These are phyloP conservation scores for Aspergillus glaucus DNA, from an alignment of 2,329 filamentous ascomycete species.

Conservation along the genomic window DNA sequence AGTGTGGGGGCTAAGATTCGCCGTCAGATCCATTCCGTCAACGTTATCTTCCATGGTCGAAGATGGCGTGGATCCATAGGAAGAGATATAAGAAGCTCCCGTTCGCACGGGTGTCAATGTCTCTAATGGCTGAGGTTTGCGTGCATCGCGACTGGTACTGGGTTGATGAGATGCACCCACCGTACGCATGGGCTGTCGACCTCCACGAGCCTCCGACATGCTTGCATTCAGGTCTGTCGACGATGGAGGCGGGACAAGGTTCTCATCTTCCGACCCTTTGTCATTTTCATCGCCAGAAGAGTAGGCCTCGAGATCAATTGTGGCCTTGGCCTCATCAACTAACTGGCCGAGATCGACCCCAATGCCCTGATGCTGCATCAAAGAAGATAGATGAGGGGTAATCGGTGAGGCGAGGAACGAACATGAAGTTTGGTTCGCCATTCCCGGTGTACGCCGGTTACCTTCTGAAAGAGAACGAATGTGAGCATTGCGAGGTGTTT, in stretches of 20 bases:
- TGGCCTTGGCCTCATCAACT: slow-evolving; percentile 50
- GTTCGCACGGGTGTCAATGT: slow-evolving; percentile 29
- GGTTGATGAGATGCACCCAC: slow-evolving; percentile 45
- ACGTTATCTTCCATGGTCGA: slow-evolving; percentile 36
- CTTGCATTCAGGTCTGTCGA: slow-evolving; percentile 12
- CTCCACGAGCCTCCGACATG: slow-evolving; percentile 19
- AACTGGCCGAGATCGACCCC: slow-evolving; percentile 53
- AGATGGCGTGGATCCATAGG: slow-evolving; percentile 34
- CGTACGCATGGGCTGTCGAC: slow-evolving; percentile 51
- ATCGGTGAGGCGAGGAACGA: slow-evolving; percentile 51
- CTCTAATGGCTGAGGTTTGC: slow-evolving; percentile 45
- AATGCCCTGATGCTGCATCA: slow-evolving; percentile 59
- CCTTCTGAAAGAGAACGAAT: neutral
- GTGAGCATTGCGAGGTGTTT: slow-evolving; percentile 17
- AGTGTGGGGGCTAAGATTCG: slow-evolving; percentile 63
- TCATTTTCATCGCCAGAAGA: slow-evolving; percentile 36
- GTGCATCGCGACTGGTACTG: slow-evolving; percentile 44
- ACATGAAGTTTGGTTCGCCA: slow-evolving; percentile 15
- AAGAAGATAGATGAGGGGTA: slow-evolving; percentile 61
- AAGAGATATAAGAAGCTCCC: slow-evolving; percentile 17
- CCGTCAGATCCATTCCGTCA: slow-evolving; percentile 37
- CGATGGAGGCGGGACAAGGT: slow-evolving; percentile 26
- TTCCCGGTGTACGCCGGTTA: slow-evolving; percentile 13
- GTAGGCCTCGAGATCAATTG: slow-evolving; percentile 33
- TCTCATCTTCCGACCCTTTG: slow-evolving; percentile 18